These are phyloP conservation scores for Boletellus sp. DNA, from an alignment of 1,284 basidiomycete genomes.

Conservation along the genomic window DNA sequence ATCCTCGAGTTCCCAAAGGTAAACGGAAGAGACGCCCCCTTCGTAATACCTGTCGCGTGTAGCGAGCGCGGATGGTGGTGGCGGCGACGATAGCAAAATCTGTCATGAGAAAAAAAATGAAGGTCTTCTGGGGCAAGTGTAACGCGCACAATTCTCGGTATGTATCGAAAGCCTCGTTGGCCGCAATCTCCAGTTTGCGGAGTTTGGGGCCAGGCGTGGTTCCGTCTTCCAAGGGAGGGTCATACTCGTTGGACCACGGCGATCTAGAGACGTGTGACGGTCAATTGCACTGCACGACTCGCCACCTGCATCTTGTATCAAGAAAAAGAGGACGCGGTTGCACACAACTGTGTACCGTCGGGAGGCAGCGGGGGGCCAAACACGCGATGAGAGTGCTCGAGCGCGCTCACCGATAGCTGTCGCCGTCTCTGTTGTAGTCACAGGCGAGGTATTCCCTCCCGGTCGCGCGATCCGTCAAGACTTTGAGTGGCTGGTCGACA, in stretches of 20 bases:
- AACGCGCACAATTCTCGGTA: slow-evolving; percentile 88
- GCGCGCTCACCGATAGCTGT: slow-evolving; percentile 77
- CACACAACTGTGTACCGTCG: too few species aligned
- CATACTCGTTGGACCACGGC: slow-evolving; percentile 96
- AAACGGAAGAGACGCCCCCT: slow-evolving; percentile 95
- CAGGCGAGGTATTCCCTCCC: slow-evolving; percentile 92
- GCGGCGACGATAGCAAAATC: too few species aligned
- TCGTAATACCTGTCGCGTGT: slow-evolving; percentile 80
- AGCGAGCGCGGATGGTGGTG: background rate
- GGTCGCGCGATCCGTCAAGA: slow-evolving; percentile 74
- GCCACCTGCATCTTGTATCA: too few species aligned
- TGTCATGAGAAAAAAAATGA: background rate
- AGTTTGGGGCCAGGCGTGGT: slow-evolving; percentile 82
- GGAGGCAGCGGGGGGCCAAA: too few species aligned
- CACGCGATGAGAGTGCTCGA: background rate
- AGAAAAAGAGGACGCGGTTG: too few species aligned
- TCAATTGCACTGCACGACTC: background rate
- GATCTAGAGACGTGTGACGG: slow-evolving; percentile 52
- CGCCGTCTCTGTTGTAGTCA: slow-evolving; percentile 97
- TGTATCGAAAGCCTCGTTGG: slow-evolving; percentile 96
- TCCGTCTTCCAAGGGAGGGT: slow-evolving; percentile 84
- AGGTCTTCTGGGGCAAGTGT: background rate
- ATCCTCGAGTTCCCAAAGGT: slow-evolving; percentile 97
- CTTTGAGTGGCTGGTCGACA: slow-evolving; percentile 91
- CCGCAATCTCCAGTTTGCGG: slow-evolving; percentile 86